These are phyloP conservation scores for Cutaneotrichosporon arboriforme DNA, from an alignment of 1,284 basidiomycete genomes.

Conservation along the genomic window DNA sequence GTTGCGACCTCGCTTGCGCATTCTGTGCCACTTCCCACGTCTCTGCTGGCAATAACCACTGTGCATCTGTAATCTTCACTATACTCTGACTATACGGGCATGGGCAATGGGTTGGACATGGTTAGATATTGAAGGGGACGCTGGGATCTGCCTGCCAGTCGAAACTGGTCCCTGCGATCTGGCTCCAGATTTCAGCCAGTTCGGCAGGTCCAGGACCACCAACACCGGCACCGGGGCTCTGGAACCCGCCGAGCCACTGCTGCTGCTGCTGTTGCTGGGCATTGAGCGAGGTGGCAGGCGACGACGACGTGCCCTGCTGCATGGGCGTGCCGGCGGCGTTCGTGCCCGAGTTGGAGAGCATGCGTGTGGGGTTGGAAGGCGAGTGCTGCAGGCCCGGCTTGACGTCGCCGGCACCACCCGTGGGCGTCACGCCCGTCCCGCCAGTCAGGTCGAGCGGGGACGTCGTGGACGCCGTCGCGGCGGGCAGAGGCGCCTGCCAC, in stretches of 20 bases:
- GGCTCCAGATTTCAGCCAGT: slow-evolving; percentile 38
- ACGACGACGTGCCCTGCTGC: background rate
- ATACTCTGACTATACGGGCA: no score
- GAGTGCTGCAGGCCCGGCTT: background rate
- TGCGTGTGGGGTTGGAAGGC: slow-evolving; percentile 2
- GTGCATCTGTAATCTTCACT: no score
- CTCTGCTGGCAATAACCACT: no score
- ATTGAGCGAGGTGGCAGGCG: background rate
- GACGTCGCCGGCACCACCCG: background rate
- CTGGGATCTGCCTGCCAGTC: slow-evolving; percentile 45
- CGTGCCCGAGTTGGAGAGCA: background rate
- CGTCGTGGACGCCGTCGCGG: background rate
- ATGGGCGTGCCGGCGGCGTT: background rate
- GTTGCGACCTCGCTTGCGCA: no score
- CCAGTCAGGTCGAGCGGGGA: background rate
- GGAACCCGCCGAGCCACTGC: slow-evolving; percentile 10
- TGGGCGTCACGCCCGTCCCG: background rate
- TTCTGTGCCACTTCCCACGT: no score
- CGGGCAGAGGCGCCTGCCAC: slow-evolving; percentile 11
- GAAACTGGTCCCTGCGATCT: slow-evolving; percentile 37
- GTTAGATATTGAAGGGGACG: slow-evolving; percentile 43
- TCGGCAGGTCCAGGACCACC: slow-evolving; percentile 12
- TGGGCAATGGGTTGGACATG: no score
- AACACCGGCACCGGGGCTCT: background rate
- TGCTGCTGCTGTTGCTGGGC: background rate